phyloP scores from a whole-genome alignment of 257 asterid genomes.

The Hygrophila difformis region DNA sequence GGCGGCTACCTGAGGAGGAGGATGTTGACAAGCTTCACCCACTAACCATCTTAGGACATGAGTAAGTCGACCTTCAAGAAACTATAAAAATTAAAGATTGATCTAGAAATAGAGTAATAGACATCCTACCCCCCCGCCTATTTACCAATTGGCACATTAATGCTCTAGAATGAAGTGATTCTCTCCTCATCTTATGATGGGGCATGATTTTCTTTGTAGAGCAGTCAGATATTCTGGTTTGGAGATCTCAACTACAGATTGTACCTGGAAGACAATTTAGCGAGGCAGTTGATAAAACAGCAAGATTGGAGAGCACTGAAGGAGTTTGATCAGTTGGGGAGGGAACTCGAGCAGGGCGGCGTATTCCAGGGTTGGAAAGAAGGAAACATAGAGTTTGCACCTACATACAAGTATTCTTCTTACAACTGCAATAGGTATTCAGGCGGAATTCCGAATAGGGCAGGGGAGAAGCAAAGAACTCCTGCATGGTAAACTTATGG shows the following conservation, averaged over 20 bases:
- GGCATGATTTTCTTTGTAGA: constrained; percentile 29
- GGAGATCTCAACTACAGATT: constrained; percentile 96
- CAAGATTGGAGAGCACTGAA: constrained; percentile 70
- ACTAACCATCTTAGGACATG: constrained; percentile 76
- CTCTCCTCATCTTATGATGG: constrained; percentile 2
- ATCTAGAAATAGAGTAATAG: neutral
- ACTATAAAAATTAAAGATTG: neutral
- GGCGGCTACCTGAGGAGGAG: constrained; percentile 41
- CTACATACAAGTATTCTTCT: constrained; percentile 80
- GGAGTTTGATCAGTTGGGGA: constrained; percentile 69
- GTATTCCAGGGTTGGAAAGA: constrained; percentile 91
- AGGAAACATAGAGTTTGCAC: constrained; percentile 83
- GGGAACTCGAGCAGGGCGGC: constrained; percentile 70
- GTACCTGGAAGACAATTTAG: constrained; percentile 67
- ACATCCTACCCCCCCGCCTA: neutral
- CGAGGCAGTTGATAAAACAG: constrained; percentile 60
- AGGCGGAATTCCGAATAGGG: constrained; percentile 63
- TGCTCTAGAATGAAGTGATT: neutral
- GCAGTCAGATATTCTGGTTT: constrained; percentile 94
- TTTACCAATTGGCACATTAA: neutral
- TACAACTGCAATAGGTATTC: constrained; percentile 69
- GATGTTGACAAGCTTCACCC: constrained; percentile 41
- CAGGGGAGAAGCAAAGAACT: constrained; percentile 91
- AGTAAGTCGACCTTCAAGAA: constrained; percentile 47
- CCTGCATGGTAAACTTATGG: constrained; percentile 74